These are phyloP conservation scores for Capronia americana DNA, from an alignment of 2,329 filamentous ascomycete genomes.

Conservation along the genomic window DNA sequence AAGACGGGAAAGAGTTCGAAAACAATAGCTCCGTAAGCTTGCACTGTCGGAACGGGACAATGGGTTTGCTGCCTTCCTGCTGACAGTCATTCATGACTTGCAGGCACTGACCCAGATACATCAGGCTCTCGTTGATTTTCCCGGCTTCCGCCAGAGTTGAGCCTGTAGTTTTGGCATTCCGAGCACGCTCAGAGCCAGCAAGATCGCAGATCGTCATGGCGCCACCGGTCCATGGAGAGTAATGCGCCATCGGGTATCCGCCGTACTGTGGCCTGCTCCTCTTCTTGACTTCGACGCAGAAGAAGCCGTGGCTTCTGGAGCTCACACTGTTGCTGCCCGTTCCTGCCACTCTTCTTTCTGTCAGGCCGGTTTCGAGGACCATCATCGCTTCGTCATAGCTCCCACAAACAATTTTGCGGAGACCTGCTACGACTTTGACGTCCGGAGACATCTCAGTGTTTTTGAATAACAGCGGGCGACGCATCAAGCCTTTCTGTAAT, in stretches of 20 bases:
- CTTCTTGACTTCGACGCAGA: slow-evolving; percentile 94
- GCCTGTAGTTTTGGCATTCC: slow-evolving; percentile 92
- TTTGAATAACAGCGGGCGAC: slow-evolving; percentile 90
- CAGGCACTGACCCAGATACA: slow-evolving; percentile 96
- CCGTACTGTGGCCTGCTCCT: slow-evolving; percentile 61
- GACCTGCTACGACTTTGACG: slow-evolving; percentile 89
- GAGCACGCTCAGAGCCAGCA: slow-evolving; percentile 81
- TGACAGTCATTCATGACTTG: slow-evolving; percentile 89
- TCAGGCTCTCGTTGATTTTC: slow-evolving; percentile 97
- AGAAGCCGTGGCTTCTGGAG: slow-evolving; percentile 93
- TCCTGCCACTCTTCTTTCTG: slow-evolving; percentile 84
- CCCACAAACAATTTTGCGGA: slow-evolving; percentile 87
- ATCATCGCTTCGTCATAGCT: slow-evolving; percentile 83
- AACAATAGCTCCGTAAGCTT: slow-evolving; percentile 85
- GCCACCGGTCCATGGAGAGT: slow-evolving; percentile 58
- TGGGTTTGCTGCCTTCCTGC: slow-evolving; percentile 70
- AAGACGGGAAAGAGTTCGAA: slow-evolving; percentile 82
- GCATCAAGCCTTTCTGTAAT: slow-evolving; percentile 70
- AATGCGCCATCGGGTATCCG: slow-evolving; percentile 49
- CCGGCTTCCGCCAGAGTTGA: slow-evolving; percentile 92
- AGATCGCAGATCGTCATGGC: slow-evolving; percentile 39
- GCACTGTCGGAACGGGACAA: slow-evolving; percentile 81
- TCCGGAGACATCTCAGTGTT: slow-evolving; percentile 85
- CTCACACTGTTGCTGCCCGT: slow-evolving; percentile 93
- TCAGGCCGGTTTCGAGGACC: slow-evolving; percentile 86